These are phyloP conservation scores for Candida multigemmis DNA, from an alignment of 805 yeast species.

Conservation along the genomic window DNA sequence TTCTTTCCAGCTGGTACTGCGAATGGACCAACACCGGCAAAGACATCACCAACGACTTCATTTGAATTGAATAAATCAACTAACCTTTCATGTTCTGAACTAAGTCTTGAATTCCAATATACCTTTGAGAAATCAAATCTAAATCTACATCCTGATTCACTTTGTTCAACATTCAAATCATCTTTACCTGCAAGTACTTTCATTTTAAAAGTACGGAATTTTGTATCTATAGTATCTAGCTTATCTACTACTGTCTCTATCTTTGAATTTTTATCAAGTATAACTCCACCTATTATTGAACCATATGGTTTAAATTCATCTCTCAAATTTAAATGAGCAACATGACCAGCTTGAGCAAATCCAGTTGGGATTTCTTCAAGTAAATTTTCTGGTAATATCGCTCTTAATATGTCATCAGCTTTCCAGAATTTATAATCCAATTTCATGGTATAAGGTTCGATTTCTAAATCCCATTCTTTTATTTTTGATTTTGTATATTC, in stretches of 20 bases:
- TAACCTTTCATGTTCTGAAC: conserved; percentile 86
- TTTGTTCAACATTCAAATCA: conserved; percentile 72
- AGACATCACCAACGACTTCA: conserved; percentile 84
- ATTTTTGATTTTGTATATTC: conserved; percentile 36
- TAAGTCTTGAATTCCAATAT: conserved; percentile 94
- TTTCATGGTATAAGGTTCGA: conserved; percentile 44
- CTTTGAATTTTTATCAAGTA: conserved; percentile 77
- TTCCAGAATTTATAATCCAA: conserved; percentile 79
- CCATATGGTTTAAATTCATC: conserved; percentile 82
- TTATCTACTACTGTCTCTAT: conserved; percentile 89
- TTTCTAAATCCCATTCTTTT: conserved; percentile 33
- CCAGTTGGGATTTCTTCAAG: conserved; percentile 79
- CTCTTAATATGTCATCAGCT: conserved; percentile 73
- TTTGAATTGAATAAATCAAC: conserved; percentile 53
- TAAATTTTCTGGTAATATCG: conserved; percentile 67
- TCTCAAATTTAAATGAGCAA: conserved; percentile 84
- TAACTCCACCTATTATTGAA: conserved; percentile 75
- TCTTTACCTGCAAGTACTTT: conserved; percentile 83
- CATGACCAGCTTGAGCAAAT: conserved; percentile 88
- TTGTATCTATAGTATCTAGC: conserved; percentile 75
- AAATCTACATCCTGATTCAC: conserved; percentile 79
- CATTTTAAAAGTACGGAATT: conserved; percentile 90
- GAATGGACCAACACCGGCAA: conserved; percentile 99
- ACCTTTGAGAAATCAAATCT: conserved; percentile 87
- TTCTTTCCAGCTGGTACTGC: conserved; percentile 93